phyloP scores from a whole-genome alignment of 345 rosid species.

The Geranium brycei region DNA sequence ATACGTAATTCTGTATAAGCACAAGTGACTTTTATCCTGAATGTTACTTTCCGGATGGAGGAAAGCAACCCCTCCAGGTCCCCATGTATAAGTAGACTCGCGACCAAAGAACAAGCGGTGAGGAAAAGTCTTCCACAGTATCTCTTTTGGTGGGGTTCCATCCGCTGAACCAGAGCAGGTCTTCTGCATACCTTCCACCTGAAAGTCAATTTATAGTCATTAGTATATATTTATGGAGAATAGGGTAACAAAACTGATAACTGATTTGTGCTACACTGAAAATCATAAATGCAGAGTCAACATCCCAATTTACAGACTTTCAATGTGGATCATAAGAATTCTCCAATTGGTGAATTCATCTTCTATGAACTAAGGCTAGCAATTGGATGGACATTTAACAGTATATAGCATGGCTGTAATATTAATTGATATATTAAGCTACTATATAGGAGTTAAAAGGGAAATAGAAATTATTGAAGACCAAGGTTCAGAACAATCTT shows the following conservation, averaged over 20 bases:
- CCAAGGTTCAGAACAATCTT: background rate
- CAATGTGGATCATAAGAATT: background rate
- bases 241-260: background rate
- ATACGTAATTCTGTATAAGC: slow-evolving; percentile 73
- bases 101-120: slow-evolving; percentile 74
- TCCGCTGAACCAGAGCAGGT: slow-evolving; percentile 65
- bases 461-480: too few relatives aligned
- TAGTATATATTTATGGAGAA: background rate
- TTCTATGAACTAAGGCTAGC: too few relatives aligned
- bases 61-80: slow-evolving; percentile 85
- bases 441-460: background rate
- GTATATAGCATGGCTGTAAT: too few relatives aligned
- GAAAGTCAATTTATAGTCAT: slow-evolving; percentile 4
- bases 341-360: background rate
- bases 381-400: too few relatives aligned
- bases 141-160: slow-evolving; percentile 55
- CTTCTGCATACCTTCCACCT: slow-evolving; percentile 66
- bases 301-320: background rate
- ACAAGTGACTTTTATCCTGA: slow-evolving; percentile 37
- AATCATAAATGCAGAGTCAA: too few relatives aligned
- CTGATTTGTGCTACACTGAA: background rate
- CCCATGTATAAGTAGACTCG: slow-evolving; percentile 53
- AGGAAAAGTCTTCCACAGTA: slow-evolving; percentile 56
- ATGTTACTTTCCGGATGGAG: slow-evolving; percentile 38
- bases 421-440: background rate